Evolutionary conservation across 179 eudicot genomes (phyloP), one percentile per base, ranked within the genome.

Genomic region (Corrigiola litoralis): DNA sequence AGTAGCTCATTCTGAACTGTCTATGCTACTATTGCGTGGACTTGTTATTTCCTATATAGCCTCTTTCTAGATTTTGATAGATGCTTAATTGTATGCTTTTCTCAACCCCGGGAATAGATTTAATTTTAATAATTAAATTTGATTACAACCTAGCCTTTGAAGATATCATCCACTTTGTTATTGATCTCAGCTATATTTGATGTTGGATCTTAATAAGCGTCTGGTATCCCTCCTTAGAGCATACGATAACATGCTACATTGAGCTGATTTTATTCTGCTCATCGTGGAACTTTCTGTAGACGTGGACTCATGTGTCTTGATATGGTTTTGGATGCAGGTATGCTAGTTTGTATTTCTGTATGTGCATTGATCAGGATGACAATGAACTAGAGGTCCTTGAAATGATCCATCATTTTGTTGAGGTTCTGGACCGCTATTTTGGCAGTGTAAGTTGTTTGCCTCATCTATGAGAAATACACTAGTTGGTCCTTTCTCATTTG

Each of bases 291-390:
- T n/a, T n/a, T n/a, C n/a, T n/a, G n/a, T n/a, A n/a, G n/a, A n/a
- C n/a, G n/a, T n/a, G 21, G 45, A 67, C 72, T 40, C 18, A 36
- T 57, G 24, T 7, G 31, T 45, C n/a, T 16, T 16, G n/a, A 0
- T 40, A 11, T 56, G 45, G 21, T 42, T 42, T 18, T 49, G 36
- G 55, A 28, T 71, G 77, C 81, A 94, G 97, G 74, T 94, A 90
- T 83, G 99, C 97, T 56, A 88, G 99, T 79, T 79, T 94, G 65
- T 94, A 94, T 65, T 94, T 94, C 79, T 94, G 99, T 76, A 88
- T 94, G 95, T 90, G 99, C 78, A 82, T 94, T 72, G 85, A 88
- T 70, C 91, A 86, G 75, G 89, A 87, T 36, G 97, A 94, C 80
- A 94, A 94, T 73, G 99, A 90, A 71, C 68, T 94, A 68, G 99